Evolutionary conservation across 2,329 filamentous ascomycete species (phyloP), one percentile per base, ranked within the genome.

Genomic region (Zymoseptoria brevis): DNA sequence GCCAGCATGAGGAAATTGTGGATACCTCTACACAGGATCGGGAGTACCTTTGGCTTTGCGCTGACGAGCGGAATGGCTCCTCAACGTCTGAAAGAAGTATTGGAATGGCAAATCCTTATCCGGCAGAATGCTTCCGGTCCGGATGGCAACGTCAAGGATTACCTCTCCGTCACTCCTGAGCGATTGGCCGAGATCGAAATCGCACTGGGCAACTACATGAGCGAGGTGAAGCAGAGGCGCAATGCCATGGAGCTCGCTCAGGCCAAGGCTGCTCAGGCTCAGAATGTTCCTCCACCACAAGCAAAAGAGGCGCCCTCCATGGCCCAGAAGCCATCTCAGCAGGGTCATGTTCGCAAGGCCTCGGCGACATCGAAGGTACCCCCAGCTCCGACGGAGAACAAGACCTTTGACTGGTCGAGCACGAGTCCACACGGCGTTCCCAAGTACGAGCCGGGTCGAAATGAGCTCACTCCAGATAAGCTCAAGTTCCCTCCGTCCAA

Each of bases 401-500:
- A 71, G 62, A 64, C 64, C 8, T 71, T 71, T 55, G 69, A 72
- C 54, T 72, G 70, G 69, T 62, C 63, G 7, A 62, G 62, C 5
- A 59, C 68, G 21, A 70, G 68, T 57, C 82, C 82, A 16, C 77
- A 81, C 57, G 83, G 83, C 22, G 77, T 83, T 58, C 82, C 83
- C 8, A 79, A 80, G 61, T 82, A 81, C 55, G 82, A 83, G 58
- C 76, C 76, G 8, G 62, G 63, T 21, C 75, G 76, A 19, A 78
- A 77, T 19, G 75, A 78, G 54, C 76, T 85, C 54, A 82, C 79
- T 4, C 77, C 79, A 9, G 80, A 82, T 55, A 81, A 84, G 62
- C 75, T 87, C 53, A 80, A 83, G 53, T 71, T 86, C 22, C 83
- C 83, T 19, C 76, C 79, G 2, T 75, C 76, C 58, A 86, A 85